Evolutionary conservation across 2,329 filamentous ascomycete species (phyloP).

Genomic region (Fonsecaea pedrosoi): DNA sequence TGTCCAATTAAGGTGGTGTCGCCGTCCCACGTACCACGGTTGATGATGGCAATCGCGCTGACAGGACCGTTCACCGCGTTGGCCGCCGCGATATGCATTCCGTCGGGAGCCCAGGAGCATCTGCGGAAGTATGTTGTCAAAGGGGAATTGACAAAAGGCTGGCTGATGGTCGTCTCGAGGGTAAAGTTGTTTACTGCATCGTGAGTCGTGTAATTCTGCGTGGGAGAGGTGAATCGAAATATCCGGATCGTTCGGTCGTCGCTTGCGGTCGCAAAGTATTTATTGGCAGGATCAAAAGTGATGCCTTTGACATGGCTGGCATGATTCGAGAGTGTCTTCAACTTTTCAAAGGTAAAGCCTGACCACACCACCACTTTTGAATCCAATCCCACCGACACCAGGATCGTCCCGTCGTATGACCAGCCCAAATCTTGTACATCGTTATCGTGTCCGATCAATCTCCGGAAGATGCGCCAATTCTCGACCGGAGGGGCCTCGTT

Average conservation of each 20-base stretch:
- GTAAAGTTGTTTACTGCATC: constrained; percentile 98
- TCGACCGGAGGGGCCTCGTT: constrained; percentile 92
- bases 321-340: constrained; percentile 91
- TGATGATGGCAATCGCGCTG: constrained; percentile 94
- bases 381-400: constrained; percentile 94
- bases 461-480: constrained; percentile 95
- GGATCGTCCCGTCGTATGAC: constrained; percentile 93
- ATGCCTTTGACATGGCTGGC: constrained; percentile 99
- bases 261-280: constrained; percentile 97
- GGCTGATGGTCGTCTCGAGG: constrained; percentile 86
- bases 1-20: constrained; percentile 98
- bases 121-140: constrained; percentile 95
- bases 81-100: constrained; percentile 93
- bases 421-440: constrained; percentile 98
- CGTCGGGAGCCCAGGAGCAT: constrained; percentile 97
- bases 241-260: constrained; percentile 97
- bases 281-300: constrained; percentile 97
- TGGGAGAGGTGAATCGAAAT: constrained; percentile 89
- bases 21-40: constrained; percentile 88
- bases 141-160: constrained; percentile 88
- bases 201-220: constrained; percentile 88
- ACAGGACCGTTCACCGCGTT: constrained; percentile 98
- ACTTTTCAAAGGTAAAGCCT: constrained; percentile 94
- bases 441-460: constrained; percentile 95
- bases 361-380: constrained; percentile 99